Conservation (phyloP, 164 flowering plant genomes). For the Vitis amurensis region DNA sequence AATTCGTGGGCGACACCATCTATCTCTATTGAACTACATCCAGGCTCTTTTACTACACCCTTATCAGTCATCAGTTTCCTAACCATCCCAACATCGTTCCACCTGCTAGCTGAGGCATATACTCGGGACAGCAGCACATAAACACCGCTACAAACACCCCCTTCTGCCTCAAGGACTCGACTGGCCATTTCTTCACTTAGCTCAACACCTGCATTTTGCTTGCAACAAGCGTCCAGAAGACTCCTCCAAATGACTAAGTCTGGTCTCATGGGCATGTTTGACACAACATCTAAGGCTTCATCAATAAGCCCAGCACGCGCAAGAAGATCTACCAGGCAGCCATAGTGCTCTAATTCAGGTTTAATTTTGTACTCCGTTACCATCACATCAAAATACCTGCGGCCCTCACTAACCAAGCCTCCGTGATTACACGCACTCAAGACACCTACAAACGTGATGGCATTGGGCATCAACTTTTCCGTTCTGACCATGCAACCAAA, state of each 20-base stretch:
- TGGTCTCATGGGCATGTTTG: slow-evolving; percentile 71
- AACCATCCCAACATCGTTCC: slow-evolving; percentile 70
- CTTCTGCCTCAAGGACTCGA: slow-evolving; percentile 45
- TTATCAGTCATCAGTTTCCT: slow-evolving; percentile 67
- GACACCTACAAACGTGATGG: slow-evolving; percentile 59
- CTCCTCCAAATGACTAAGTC: slow-evolving; percentile 84
- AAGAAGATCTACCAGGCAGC: slow-evolving; percentile 76
- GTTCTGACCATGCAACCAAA: slow-evolving; percentile 45
- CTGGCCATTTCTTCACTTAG: slow-evolving; percentile 59
- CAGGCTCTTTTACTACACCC: slow-evolving; percentile 74
- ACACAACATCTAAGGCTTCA: slow-evolving; percentile 59
- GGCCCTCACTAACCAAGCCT: slow-evolving; percentile 52
- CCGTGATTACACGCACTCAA: slow-evolving; percentile 57
- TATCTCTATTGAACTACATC: slow-evolving; percentile 69
- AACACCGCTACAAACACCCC: slow-evolving; percentile 45
- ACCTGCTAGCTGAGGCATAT: slow-evolving; percentile 63
- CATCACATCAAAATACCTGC: slow-evolving; percentile 47
- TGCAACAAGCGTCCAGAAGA: slow-evolving; percentile 73
- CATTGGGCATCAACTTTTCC: slow-evolving; percentile 41
- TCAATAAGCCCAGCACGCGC: slow-evolving; percentile 63
- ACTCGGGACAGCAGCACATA: slow-evolving; percentile 74
- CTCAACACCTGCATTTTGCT: slow-evolving; percentile 48
- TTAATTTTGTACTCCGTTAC: slow-evolving; percentile 43
- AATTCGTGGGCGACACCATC: slow-evolving; percentile 63
- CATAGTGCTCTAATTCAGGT: slow-evolving; percentile 78